Conservation (phyloP, 306 rosid genomes). For the Quercus rubra region DNA sequence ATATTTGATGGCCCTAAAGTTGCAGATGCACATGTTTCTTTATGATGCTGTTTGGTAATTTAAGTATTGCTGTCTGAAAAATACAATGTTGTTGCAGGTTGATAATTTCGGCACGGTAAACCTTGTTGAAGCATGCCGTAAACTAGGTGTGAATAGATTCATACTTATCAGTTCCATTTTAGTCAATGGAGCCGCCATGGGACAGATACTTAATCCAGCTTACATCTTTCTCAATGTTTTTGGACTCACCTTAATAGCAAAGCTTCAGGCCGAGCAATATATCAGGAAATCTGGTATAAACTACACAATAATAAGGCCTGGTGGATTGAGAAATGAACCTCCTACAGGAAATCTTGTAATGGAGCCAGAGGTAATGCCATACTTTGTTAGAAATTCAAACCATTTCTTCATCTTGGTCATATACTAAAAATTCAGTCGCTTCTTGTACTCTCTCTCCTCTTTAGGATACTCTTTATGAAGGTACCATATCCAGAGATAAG, state of each 20-base stretch:
- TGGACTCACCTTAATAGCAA: constrained; percentile 89
- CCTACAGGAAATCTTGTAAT: constrained; percentile 82
- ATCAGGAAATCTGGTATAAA: constrained; percentile 86
- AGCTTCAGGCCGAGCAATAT: constrained; percentile 81
- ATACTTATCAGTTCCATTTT: constrained; percentile 89
- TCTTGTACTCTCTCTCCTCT: background rate
- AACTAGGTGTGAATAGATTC: constrained; percentile 68
- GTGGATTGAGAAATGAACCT: constrained; percentile 88
- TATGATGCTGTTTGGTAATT: background rate
- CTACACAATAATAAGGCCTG: constrained; percentile 95
- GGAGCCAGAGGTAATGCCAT: constrained; percentile 78
- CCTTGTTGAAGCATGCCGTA: constrained; percentile 92
- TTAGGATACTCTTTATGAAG: constrained; percentile 82
- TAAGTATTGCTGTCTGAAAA: constrained; percentile 1
- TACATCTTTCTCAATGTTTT: constrained; percentile 86
- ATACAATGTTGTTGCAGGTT: constrained; percentile 49
- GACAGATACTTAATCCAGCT: constrained; percentile 87
- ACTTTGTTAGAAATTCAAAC: constrained; percentile 8
- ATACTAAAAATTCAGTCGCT: background rate
- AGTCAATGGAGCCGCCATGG: constrained; percentile 97
- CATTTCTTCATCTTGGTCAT: background rate
- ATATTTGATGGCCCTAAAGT: background rate
- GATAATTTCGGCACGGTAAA: constrained; percentile 88
- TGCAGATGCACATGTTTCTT: background rate
- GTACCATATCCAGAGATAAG: constrained; percentile 84